Percentiles rank a stretch among this genome's conserved stretches.
Evolutionary conservation across 2,329 filamentous ascomycete genomes (phyloP).

Genomic region (Clonostachys solani): DNA sequence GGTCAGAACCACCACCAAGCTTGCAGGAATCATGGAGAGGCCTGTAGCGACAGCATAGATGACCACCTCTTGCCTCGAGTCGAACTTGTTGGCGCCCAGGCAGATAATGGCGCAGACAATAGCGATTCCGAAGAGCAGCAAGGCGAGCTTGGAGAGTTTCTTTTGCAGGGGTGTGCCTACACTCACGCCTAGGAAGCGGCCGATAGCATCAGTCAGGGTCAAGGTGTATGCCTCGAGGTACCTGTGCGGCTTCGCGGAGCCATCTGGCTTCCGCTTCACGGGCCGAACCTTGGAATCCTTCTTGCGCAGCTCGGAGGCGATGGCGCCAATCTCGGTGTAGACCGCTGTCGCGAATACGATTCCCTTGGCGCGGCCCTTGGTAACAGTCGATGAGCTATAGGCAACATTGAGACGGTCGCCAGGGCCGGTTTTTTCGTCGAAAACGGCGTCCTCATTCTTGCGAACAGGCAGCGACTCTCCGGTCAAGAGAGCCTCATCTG

Average conservation of each 20-base stretch:
- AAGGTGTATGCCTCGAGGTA: constrained; percentile 39
- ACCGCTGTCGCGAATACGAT: constrained; percentile 57
- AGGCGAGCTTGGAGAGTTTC: constrained; percentile 63
- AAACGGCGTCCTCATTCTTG: constrained; percentile 38
- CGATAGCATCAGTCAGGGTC: constrained; percentile 54
- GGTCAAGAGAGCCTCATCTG: constrained; percentile 58
- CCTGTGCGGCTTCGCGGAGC: constrained; percentile 46
- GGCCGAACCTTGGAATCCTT: constrained; percentile 46
- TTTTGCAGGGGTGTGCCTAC: constrained; percentile 67
- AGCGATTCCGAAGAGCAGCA: constrained; percentile 62
- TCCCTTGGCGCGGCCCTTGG: constrained; percentile 52
- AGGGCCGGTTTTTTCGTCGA: constrained; percentile 24
- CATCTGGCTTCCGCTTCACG: constrained; percentile 47
- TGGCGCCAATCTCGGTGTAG: constrained; percentile 54
- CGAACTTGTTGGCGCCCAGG: constrained; percentile 57
- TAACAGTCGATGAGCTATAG: constrained; percentile 54
- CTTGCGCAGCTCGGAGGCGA: constrained; percentile 37
- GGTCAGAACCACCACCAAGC: constrained; percentile 46
- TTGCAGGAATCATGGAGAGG: constrained; percentile 47
- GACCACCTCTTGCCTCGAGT: constrained; percentile 52
- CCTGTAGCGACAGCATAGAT: constrained; percentile 45
- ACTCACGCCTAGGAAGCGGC: constrained; percentile 62
- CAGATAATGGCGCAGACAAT: constrained; percentile 67
- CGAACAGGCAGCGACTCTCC: constrained; percentile 54
- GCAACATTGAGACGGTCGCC: constrained; percentile 56